Evolutionary conservation across 306 rosid genomes (phyloP).

Genomic region (Quercus agrifolia): DNA sequence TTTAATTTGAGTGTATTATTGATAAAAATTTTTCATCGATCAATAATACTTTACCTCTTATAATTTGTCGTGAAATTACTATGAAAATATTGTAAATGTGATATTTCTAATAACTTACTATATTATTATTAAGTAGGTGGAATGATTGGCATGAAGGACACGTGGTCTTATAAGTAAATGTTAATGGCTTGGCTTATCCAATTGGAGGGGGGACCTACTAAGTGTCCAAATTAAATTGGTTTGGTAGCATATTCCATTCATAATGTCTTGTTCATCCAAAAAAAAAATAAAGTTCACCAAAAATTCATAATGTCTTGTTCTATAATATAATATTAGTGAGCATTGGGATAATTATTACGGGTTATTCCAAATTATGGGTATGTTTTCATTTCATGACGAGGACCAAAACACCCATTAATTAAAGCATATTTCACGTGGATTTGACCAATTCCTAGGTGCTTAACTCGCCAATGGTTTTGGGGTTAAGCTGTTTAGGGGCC

Average conservation of each 20-base stretch:
- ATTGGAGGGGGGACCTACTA: conserved; percentile 5
- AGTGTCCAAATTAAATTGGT: not conserved
- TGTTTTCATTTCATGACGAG: not conserved
- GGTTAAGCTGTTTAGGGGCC: not conserved
- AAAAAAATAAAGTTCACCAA: too few species aligned
- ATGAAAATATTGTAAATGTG: accelerated
- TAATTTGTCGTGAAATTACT: too few species aligned
- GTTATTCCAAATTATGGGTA: not conserved
- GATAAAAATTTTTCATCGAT: accelerated
- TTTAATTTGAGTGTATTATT: too few species aligned
- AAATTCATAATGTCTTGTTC: too few species aligned
- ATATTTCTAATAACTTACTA: too few species aligned
- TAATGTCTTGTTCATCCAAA: too few species aligned
- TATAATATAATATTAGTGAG: not conserved
- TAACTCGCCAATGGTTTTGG: not conserved
- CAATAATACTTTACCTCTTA: too few species aligned
- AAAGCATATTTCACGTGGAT: not conserved
- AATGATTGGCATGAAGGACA: not conserved
- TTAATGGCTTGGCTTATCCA: conserved; percentile 3
- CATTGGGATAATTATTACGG: not conserved
- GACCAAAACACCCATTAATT: not conserved
- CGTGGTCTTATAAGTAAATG: not conserved
- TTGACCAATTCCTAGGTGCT: not conserved
- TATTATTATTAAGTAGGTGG: not conserved
- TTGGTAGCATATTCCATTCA: conserved; percentile 31